These are phyloP conservation scores for Pachyrhizus erosus DNA, from an alignment of 306 rosid species.

Conservation along the genomic window DNA sequence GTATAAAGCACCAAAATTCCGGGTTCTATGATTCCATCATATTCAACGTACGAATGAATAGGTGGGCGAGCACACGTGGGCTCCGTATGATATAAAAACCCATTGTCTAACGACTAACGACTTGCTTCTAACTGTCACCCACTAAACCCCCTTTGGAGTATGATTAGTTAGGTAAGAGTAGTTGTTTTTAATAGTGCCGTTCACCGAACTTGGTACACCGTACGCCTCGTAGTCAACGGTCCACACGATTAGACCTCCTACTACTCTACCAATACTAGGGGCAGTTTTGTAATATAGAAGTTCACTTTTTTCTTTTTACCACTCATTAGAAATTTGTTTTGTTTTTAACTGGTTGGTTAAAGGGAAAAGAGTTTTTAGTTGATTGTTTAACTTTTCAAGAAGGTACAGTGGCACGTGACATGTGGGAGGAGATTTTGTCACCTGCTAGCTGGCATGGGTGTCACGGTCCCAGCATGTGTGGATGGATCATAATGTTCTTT, in stretches of 20 bases:
- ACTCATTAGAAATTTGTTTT: neutral
- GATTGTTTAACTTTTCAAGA: slow-evolving; percentile 34
- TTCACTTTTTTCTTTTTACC: neutral
- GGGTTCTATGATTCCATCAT: neutral
- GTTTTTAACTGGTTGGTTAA: slow-evolving; percentile 2
- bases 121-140: slow-evolving; percentile 40
- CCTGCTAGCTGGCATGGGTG: slow-evolving; percentile 60
- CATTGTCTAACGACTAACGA: slow-evolving; percentile 36
- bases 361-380: neutral
- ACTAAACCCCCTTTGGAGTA: neutral
- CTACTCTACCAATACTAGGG: neutral
- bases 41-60: neutral
- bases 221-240: slow-evolving; percentile 26
- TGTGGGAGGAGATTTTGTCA: slow-evolving; percentile 52
- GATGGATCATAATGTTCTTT: slow-evolving; percentile 25
- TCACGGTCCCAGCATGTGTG: slow-evolving; percentile 52
- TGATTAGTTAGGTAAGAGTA: slow-evolving; percentile 21
- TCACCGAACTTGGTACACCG: slow-evolving; percentile 9
- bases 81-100: neutral
- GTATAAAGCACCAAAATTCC: no score
- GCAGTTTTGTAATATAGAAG: neutral
- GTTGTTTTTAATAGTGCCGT: slow-evolving; percentile 1
- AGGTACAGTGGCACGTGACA: slow-evolving; percentile 56
- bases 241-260: slow-evolving; percentile 31
- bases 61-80: neutral